Evolutionary conservation across 1,139 yeast species (phyloP), one percentile per base, ranked within the genome.

Genomic region (Saccharomyces hybrid): DNA sequence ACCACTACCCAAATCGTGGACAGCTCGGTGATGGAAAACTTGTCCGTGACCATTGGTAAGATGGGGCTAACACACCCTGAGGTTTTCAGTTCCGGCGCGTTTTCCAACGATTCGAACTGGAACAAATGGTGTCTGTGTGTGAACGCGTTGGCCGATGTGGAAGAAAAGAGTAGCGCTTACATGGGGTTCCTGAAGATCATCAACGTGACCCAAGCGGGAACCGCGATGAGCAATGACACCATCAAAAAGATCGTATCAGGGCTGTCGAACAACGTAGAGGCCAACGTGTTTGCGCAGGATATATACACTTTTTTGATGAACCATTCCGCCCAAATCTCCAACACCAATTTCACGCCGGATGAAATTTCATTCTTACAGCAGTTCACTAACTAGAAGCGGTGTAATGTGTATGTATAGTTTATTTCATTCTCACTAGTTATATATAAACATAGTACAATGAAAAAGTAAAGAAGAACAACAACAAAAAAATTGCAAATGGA

Each of bases 31-130:
- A 69, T 85, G 61, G 98, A 91, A 65, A 93, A 93, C 69, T 84
- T 91, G 1, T 95, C 96, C n/a, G 87, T 90, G 55, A 86, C 98
- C 47, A 74, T 93, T 55, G 98, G 98, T 13, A 79, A 98, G 61
- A 74, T 91, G 66, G 96, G 96, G 2, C 69, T 84, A 41, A 73
- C 78, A 53, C 80, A 81, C 42, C 83, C 93, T 3, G 81, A 80
- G 26, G 76, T 77, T 46, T 74, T 84, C 49, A 79, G 86, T 0
- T 79, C 83, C 2, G 70, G 65, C 8, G 55, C 58, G 3, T 68
- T 69, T 55, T 66, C 69, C 3, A 55, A 60, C 5, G 65, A 64
- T 50, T 47, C 56, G 1, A 56, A 59, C 16, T 61, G 70, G 67
- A 57, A 55, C 47, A 65, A 63, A 51, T 67, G 71, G 70, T 61